Base-by-base conservation (phyloP, 2,329 filamentous ascomycete species). In the Xylaria polymorpha region DNA sequence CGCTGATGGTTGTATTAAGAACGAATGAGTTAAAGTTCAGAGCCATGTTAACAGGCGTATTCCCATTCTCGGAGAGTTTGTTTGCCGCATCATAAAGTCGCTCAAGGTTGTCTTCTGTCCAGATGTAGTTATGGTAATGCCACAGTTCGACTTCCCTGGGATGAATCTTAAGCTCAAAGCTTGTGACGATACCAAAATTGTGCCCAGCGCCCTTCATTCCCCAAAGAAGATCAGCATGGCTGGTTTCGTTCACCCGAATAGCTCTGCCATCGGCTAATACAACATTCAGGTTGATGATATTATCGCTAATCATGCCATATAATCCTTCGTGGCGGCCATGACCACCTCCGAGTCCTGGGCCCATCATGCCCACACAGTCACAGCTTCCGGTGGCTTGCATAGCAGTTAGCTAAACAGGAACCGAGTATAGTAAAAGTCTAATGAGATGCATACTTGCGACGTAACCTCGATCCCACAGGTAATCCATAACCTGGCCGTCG, bases 261-360 rank as follows among this genome's bases (percentile, higher is more conserved):
- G 56, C 22, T 0, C 57, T 39, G 3, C 73, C 73, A 12, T 76
- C 44, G 14, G 73, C 73, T 2, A 75, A 48, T 1, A 75, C 74
- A 2, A 76, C 68, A 37, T 75, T 73, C 1, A 72, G 43, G 5
- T 69, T n/a, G 5, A 72, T 6, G 5, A 76, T 10, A 22, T 73
- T 71, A 22, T 76, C 73, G n/a, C 29, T 65, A 10, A 75, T 66
- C 6, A 78, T 29, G 15, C 77, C 77, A 20, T 79, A 68, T 1
- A 70, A 32, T 1, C 76, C 77, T 53, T 78, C 55, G 0, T 70
- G 58, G 7, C 71, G 71, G 2, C 77, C 75, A 29, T 74, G 75
- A 20, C 74, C 76, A 1, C 77, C 76, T 1, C 77, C 77, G 1
- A 77, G 72, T 2, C 32, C 66, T 2, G 69, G 61, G 0, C 74